Percentiles rank a stretch among this genome's conserved stretches.
Evolutionary conservation across 257 asterid species (phyloP).

Genomic region (Mitragyna speciosa): DNA sequence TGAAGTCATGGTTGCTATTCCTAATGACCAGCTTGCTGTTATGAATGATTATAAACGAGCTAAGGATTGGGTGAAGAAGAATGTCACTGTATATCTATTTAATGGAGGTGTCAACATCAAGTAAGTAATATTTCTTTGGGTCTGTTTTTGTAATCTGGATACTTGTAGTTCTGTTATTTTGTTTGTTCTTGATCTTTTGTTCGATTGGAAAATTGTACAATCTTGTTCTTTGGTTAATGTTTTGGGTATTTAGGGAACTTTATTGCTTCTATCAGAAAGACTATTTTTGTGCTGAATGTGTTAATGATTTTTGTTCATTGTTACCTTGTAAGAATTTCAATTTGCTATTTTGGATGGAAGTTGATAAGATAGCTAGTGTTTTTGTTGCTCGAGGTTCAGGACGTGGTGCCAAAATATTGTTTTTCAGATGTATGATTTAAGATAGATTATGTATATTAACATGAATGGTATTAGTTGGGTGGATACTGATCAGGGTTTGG

Average conservation of each 20-base stretch:
- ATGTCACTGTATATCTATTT: conserved; percentile 27
- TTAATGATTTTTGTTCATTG: background rate
- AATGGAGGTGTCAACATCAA: conserved; percentile 36
- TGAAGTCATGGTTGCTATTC: conserved; percentile 44
- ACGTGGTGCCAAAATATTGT: background rate
- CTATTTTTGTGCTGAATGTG: background rate
- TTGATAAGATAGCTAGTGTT: background rate
- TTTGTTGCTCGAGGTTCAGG: too few species aligned
- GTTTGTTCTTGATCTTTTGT: background rate
- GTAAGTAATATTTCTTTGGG: conserved; percentile 8
- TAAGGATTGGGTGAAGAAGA: conserved; percentile 32
- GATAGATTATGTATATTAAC: background rate
- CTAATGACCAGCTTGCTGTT: conserved; percentile 29
- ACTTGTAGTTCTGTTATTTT: background rate
- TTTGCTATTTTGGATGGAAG: background rate
- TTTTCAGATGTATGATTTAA: background rate
- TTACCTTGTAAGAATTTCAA: background rate
- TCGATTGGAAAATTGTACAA: background rate
- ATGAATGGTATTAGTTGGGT: background rate
- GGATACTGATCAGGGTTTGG: background rate
- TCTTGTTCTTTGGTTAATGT: background rate
- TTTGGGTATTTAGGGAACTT: background rate
- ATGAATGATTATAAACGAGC: conserved; percentile 33
- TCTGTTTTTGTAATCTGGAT: too few species aligned
- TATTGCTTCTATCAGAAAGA: background rate